Conservation (phyloP, 2,329 filamentous ascomycete genomes). For the Dothideomycetes sp. region DNA sequence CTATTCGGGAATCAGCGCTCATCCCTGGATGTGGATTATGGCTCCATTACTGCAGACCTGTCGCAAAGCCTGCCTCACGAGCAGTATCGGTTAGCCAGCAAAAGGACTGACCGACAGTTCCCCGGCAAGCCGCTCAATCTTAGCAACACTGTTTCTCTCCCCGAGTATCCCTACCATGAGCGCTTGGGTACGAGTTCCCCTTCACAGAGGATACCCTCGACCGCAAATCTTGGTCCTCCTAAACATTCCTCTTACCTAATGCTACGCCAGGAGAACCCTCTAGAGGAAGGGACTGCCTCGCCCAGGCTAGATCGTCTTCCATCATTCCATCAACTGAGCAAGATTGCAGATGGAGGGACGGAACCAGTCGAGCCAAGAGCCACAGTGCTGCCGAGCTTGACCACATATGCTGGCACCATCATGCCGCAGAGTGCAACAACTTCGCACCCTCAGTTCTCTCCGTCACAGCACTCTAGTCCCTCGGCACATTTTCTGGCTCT, state of each 20-base stretch:
- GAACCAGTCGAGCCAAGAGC: slow-evolving; percentile 17
- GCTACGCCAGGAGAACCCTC: too few species aligned
- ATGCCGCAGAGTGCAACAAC: slow-evolving; percentile 22
- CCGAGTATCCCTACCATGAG: slow-evolving; percentile 1
- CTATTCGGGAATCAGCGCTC: background rate
- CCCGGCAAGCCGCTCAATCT: background rate
- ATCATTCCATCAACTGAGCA: slow-evolving; percentile 25
- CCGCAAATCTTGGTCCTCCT: too few species aligned
- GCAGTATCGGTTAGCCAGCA: background rate
- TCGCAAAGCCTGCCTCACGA: background rate
- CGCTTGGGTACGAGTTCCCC: slow-evolving; percentile 2
- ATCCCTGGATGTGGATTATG: too few species aligned
- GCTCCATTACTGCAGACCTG: too few species aligned
- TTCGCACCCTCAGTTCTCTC: slow-evolving; percentile 19
- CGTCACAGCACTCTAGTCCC: slow-evolving; percentile 22
- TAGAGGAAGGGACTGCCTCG: too few species aligned
- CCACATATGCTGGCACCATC: slow-evolving; percentile 18
- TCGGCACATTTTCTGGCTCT: slow-evolving; percentile 13
- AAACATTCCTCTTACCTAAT: too few species aligned
- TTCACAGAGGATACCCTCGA: background rate
- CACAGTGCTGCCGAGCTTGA: slow-evolving; percentile 14
- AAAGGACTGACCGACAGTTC: background rate
- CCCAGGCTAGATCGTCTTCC: slow-evolving; percentile 22
- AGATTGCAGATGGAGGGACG: slow-evolving; percentile 22
- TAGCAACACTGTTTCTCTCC: slow-evolving; percentile 2